Percentiles rank a stretch among this genome's conserved stretches.
These are phyloP conservation scores for Albatrellus sp. DNA, from an alignment of 1,284 basidiomycete species.

Conservation along the genomic window DNA sequence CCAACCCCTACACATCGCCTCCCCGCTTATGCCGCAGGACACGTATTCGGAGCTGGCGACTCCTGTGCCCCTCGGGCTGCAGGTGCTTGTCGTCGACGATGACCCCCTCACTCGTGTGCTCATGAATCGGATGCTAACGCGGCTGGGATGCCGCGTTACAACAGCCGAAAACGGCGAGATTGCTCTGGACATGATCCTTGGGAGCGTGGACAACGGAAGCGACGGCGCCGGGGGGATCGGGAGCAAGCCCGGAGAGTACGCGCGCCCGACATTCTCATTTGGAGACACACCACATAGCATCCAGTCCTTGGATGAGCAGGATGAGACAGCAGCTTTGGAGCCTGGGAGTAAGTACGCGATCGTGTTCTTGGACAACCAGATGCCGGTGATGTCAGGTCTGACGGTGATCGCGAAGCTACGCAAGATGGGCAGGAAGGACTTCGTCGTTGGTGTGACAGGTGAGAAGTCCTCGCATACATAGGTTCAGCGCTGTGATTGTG, in stretches of 20 bases:
- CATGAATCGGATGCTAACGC: conserved; percentile 71
- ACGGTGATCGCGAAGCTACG: conserved; percentile 59
- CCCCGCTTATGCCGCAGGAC: conserved; percentile 5
- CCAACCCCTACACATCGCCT: not conserved
- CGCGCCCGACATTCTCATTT: not conserved
- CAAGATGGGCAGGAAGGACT: conserved; percentile 53
- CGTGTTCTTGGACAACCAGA: conserved; percentile 81
- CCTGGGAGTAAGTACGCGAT: conserved; percentile 39
- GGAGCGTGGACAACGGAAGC: conserved; percentile 16
- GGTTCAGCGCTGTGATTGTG: conserved; percentile 5
- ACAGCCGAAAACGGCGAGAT: conserved; percentile 83
- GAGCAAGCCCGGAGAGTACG: not conserved
- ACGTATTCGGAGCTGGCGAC: conserved; percentile 1
- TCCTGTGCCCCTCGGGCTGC: conserved; percentile 31
- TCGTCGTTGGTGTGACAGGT: conserved; percentile 71
- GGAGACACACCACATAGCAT: not conserved
- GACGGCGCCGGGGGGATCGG: not conserved
- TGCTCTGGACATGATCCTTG: conserved; percentile 63
- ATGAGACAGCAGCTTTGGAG: conserved; percentile 9
- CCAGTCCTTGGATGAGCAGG: conserved; percentile 11
- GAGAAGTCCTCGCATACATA: conserved; percentile 24
- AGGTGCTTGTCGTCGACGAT: conserved; percentile 69
- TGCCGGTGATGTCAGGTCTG: conserved; percentile 75
- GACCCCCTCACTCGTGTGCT: conserved; percentile 69
- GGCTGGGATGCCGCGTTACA: conserved; percentile 67